Conservation (phyloP, 2,329 filamentous ascomycete genomes). For the Tolypocladium amazonense region DNA sequence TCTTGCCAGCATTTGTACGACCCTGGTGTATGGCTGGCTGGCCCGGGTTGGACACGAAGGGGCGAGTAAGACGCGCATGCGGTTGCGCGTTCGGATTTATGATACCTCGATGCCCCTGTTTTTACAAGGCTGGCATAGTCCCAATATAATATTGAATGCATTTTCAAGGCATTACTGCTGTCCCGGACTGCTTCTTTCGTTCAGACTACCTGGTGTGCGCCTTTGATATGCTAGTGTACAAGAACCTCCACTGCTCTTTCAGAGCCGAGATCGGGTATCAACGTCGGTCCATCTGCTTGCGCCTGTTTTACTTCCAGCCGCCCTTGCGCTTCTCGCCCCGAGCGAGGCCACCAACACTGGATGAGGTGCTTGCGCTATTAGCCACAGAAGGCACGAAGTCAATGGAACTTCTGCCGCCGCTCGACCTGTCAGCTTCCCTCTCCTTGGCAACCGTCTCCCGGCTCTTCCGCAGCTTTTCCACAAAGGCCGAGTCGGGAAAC, state of each 20-base stretch:
- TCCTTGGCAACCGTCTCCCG: constrained; percentile 35
- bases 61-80: constrained; percentile 2
- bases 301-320: constrained; percentile 16
- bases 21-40: neutral
- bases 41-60: neutral
- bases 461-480: constrained; percentile 35
- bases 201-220: neutral
- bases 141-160: constrained; percentile 8
- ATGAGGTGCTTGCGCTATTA: constrained; percentile 9
- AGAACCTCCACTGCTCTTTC: neutral
- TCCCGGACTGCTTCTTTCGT: neutral
- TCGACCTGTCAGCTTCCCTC: constrained; percentile 29
- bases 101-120: constrained; percentile 18
- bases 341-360: constrained; percentile 11
- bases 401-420: constrained; percentile 29
- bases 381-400: constrained; percentile 36
- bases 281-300: neutral
- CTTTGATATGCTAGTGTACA: neutral
- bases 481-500: constrained; percentile 45
- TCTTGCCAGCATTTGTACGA: neutral
- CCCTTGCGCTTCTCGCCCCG: constrained; percentile 22
- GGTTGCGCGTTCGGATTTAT: constrained; percentile 16
- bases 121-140: constrained; percentile 6
- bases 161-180: neutral
- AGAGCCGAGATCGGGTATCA: neutral